Conservation (phyloP, 257 asterid genomes). For the Rubia yunnanensis region DNA sequence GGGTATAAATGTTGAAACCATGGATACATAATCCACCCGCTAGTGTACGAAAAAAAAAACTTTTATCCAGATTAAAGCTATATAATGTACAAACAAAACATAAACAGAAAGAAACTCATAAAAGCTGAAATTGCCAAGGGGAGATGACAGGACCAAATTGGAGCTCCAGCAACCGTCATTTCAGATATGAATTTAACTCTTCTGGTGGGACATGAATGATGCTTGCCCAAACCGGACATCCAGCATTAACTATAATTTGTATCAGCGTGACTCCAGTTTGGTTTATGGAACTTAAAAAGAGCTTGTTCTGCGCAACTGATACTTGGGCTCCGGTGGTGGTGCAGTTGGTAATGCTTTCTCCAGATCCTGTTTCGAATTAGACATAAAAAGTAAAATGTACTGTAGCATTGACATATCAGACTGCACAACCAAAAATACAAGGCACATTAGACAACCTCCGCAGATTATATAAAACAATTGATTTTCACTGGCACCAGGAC, state of each 20-base stretch:
- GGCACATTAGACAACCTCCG: background rate
- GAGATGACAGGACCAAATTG: background rate
- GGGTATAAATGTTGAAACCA: background rate
- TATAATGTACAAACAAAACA: conserved; percentile 16
- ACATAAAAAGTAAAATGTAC: background rate
- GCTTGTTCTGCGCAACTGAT: conserved; percentile 42
- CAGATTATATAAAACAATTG: background rate
- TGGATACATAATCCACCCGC: conserved; percentile 2
- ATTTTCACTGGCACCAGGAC: background rate
- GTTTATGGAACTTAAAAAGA: conserved; percentile 23
- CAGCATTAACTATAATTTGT: conserved; percentile 4
- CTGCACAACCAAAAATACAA: background rate
- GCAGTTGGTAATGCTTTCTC: conserved; percentile 25
- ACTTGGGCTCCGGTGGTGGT: conserved; percentile 35
- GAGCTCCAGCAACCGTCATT: conserved; percentile 5
- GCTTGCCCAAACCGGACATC: conserved; percentile 1
- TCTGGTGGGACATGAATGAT: conserved; percentile 4
- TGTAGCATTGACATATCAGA: background rate
- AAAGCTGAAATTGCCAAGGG: background rate
- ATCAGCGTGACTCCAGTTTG: conserved; percentile 14
- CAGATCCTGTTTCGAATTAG: conserved; percentile 21
- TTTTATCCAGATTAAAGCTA: conserved; percentile 5
- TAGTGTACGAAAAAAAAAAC: background rate
- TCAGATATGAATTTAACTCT: background rate
- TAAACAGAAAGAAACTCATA: background rate